A percentile compares a stretch with the other conserved stretches of the same genome.
Evolutionary conservation across 176 grass and related monocot genomes (phyloP).

Genomic region (Aechmea fasciata): DNA sequence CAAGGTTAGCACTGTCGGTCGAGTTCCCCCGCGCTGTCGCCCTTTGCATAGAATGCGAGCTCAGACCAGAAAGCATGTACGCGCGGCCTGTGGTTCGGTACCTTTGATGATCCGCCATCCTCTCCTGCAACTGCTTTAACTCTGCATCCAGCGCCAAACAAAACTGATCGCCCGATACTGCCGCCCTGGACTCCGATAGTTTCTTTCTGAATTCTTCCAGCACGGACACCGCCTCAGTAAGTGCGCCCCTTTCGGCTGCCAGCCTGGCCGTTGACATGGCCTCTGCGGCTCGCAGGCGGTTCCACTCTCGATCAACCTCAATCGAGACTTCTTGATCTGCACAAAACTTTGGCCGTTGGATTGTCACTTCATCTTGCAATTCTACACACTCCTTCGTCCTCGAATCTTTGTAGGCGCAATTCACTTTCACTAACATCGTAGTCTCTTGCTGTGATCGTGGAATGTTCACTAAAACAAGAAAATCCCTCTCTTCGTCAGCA

Average conservation of each 20-base stretch:
- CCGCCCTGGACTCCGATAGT: slow-evolving; percentile 39
- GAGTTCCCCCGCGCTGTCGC: slow-evolving; percentile 78
- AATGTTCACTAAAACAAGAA: slow-evolving; percentile 43
- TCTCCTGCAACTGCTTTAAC: slow-evolving; percentile 84
- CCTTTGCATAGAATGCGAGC: slow-evolving; percentile 90
- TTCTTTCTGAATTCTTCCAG: slow-evolving; percentile 49
- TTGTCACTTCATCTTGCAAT: slow-evolving; percentile 42
- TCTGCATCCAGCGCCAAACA: slow-evolving; percentile 48
- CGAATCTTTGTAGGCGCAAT: slow-evolving; percentile 44
- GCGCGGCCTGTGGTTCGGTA: slow-evolving; percentile 74
- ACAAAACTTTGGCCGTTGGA: slow-evolving; percentile 31
- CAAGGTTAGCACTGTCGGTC: slow-evolving; percentile 49
- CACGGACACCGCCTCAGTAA: slow-evolving; percentile 55
- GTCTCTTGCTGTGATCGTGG: slow-evolving; percentile 28
- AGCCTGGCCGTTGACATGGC: slow-evolving; percentile 46
- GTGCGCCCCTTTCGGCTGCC: slow-evolving; percentile 61
- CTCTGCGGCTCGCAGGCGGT: slow-evolving; percentile 53
- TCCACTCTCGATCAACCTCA: slow-evolving; percentile 77
- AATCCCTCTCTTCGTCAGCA: slow-evolving; percentile 70
- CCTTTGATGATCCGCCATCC: slow-evolving; percentile 60
- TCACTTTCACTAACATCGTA: slow-evolving; percentile 24
- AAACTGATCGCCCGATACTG: slow-evolving; percentile 50
- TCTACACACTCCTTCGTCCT: slow-evolving; percentile 29
- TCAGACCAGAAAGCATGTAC: slow-evolving; percentile 78
- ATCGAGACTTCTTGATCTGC: slow-evolving; percentile 35